phyloP scores from a whole-genome alignment of 2,329 filamentous ascomycete genomes.

The Lachnellula suecica region DNA sequence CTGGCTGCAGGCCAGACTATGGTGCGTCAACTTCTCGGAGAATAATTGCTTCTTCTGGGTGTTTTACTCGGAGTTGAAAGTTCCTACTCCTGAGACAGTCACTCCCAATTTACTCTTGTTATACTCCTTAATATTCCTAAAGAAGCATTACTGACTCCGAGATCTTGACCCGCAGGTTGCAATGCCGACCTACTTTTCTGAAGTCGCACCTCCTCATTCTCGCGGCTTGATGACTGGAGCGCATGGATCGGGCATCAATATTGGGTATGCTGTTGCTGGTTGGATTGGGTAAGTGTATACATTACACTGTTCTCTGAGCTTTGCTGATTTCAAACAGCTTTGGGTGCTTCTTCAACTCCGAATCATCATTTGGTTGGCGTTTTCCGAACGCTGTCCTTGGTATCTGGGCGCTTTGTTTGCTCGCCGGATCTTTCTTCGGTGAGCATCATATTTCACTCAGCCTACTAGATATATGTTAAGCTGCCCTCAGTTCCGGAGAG shows the following conservation, averaged over 20 bases:
- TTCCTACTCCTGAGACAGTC: no score
- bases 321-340: neutral
- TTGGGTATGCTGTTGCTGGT: conserved; percentile 12
- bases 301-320: neutral
- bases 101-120: no score
- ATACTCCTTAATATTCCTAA: no score
- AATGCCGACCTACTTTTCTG: conserved; percentile 15
- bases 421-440: conserved; percentile 5
- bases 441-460: neutral
- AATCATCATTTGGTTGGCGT: conserved; percentile 11
- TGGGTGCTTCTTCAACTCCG: conserved; percentile 7
- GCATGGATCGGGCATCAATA: conserved; percentile 11
- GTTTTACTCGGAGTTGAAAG: no score
- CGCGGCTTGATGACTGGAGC: conserved; percentile 15
- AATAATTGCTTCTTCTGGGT: no score
- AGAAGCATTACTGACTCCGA: no score
- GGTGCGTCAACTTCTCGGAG: no score
- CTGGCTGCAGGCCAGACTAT: conserved; percentile 39
- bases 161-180: no score
- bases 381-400: conserved; percentile 10
- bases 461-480: no score
- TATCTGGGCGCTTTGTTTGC: conserved; percentile 1
- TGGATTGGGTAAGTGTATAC: conserved; percentile 11
- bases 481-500: conserved; percentile 6
- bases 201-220: conserved; percentile 14